Base-by-base conservation (phyloP, 2,329 filamentous ascomycete species). In the Ophiobolus disseminans region DNA sequence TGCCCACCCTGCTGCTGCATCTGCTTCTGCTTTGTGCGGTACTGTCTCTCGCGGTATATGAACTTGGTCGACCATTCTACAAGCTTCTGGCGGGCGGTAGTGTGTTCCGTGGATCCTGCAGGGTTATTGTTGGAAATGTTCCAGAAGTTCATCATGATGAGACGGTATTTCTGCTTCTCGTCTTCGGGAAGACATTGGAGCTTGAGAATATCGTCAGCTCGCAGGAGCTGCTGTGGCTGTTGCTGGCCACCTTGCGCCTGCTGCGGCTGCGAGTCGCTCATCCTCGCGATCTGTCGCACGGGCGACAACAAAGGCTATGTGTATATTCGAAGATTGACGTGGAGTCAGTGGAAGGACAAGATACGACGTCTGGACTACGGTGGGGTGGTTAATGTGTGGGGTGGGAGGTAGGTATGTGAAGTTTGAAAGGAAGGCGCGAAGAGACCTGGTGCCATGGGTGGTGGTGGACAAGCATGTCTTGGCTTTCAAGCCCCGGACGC, bases 121-220 rank as follows among this genome's bases (percentile, higher is more conserved):
- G 80, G 75, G 31, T 76, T 76, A 32, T 63, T 76, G 50, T 82
- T 78, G 40, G 82, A 73, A 23, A 76, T 68, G 22, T 78, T 76
- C 82, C 82, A 86, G 40, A 83, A 75, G 51, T 75, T 78, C 47
- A 77, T 75, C 53, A 86, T 77, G 16, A 80, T 73, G 39, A 76
- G 71, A 48, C 79, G 80, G 61, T 84, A 84, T 56, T 82, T 78
- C 35, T 76, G 69, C 70, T 85, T 86, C 58, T 82, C 78, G 39
- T 78, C 71, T 7, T 82, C 79, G 51, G 71, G 79, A 22, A 86
- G 73, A 38, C 62, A 65, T 30, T 63, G 58, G 2, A 73, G 64
- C 55, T 66, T 71, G 9, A 66, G 60, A 5, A 73, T 62, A 40
- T 73, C 70, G 20, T 72, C 70, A 7, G 68, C 57, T 14, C 66